phyloP scores from a whole-genome alignment of 2,329 filamentous ascomycete genomes.

The Colletotrichum spaethianum region DNA sequence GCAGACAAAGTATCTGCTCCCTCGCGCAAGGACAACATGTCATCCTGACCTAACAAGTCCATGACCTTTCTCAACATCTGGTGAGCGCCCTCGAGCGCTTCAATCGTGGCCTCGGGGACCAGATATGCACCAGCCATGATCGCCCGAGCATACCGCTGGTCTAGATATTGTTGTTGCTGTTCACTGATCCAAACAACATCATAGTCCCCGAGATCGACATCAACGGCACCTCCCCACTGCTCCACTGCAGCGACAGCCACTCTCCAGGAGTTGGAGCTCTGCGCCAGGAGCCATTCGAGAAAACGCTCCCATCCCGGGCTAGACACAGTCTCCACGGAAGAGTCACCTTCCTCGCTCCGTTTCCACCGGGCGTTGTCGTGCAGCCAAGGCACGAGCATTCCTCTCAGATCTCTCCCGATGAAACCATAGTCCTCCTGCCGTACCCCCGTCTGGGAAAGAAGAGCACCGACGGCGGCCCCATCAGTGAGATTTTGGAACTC shows the following conservation, averaged over 20 bases:
- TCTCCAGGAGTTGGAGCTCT: conserved; percentile 72
- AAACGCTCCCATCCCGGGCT: conserved; percentile 78
- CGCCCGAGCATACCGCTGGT: conserved; percentile 76
- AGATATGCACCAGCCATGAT: conserved; percentile 78
- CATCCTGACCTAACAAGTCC: conserved; percentile 72
- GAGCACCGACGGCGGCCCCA: conserved; percentile 69
- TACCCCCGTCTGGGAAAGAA: conserved; percentile 71
- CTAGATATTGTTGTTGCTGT: conserved; percentile 70
- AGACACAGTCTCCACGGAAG: conserved; percentile 47
- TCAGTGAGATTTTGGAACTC: conserved; percentile 76
- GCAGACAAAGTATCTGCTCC: conserved; percentile 61
- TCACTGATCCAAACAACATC: conserved; percentile 72
- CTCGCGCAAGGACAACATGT: conserved; percentile 65
- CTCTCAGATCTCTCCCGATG: conserved; percentile 76
- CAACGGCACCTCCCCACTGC: conserved; percentile 81
- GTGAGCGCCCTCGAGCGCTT: conserved; percentile 73
- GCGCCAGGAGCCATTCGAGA: conserved; percentile 75
- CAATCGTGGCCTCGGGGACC: conserved; percentile 70
- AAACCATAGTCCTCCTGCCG: conserved; percentile 55
- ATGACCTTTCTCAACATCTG: conserved; percentile 72
- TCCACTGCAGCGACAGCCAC: conserved; percentile 75
- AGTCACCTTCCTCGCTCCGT: background rate
- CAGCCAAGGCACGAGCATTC: conserved; percentile 81
- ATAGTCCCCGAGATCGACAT: conserved; percentile 77
- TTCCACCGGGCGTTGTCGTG: conserved; percentile 74